Evolutionary conservation across 768 basidiomycete genomes (phyloP), one percentile per base, ranked within the genome.

Genomic region (Lanmaoa pseudosensibilis): DNA sequence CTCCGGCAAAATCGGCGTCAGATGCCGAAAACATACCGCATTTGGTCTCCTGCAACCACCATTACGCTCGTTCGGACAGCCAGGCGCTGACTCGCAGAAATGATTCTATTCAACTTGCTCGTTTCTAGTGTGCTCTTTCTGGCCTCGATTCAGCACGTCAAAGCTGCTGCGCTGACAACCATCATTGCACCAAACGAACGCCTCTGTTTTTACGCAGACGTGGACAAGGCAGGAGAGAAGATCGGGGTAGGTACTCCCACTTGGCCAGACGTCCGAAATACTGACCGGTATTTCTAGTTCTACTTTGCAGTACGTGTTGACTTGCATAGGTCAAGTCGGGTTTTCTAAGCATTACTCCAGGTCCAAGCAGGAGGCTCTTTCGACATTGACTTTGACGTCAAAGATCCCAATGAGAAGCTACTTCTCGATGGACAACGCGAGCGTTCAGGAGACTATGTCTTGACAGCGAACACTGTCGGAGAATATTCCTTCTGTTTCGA

Each of bases 341-440:
- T 30, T 37, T 39, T 38, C 53, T 52, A 33, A 56, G 19, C 37
- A 27, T 50, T 23, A 23, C 19, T 21, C 45, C 36, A 92, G 91
- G 91, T 98, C 36, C 96, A 98, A 86, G 92, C 94, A 30, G 96
- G 96, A 45, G 96, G 96, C 56, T 88, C 92, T 1, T 98, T 98
- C 74, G 96, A 97, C 72, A 88, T 98, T 41, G 93, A 96, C 78
- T 97, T 89, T 69, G 87, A 92, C 59, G 82, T 98, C 61, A 94
- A 88, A 63, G 94, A 96, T 71, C 96, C 97, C 8, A 86, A 85
- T 56, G 90, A 92, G 66, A 92, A 87, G 70, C 77, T 95, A 34
- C 73, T 98, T 25, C 84, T 99, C 45, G 90, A 95, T 50, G 97
- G 94, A 50, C 75, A 82, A 63, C 85, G 88, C 27, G 96, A 98